Base-by-base conservation (phyloP, 2,329 filamentous ascomycete genomes). In the Colletotrichum sp. region DNA sequence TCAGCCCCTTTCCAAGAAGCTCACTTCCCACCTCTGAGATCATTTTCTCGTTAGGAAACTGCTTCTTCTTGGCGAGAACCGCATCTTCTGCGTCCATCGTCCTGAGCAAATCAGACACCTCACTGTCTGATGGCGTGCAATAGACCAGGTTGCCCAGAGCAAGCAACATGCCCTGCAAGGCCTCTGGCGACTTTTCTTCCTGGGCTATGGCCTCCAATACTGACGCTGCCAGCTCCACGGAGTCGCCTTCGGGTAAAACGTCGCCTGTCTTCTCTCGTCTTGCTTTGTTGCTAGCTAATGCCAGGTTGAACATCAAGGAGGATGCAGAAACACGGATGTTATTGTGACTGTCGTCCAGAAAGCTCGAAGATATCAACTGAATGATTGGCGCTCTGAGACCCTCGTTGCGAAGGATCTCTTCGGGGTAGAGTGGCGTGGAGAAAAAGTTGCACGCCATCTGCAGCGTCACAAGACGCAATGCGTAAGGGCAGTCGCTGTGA, bases 381-480 rank as follows among this genome's bases (percentile, higher is more conserved):
- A 94, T 92, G 32, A 96, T 86, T 0, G 91, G 88, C 3, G 86
- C 82, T 7, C 92, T 90, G 66, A 96, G 84, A 26, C 80, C 69
- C 2, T 85, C 83, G 59, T 90, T 86, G 3, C 85, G 83, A 8
- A 94, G 86, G 10, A 96, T 87, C 77, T 93, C 90, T 4, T 92
- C 89, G 1, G 92, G 88, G 80, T 94, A 98, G 1, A 98, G 87
- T 0, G 92, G 90, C 1, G 93, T 93, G 0, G 92, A 93, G 86
- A 98, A 98, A 57, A 98, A 88, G 81, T 98, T 98, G 85, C 95
- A 98, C 2, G 92, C 90, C 81, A 96, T 90, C 79, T 98, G 96
- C 26, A 98, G 86, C 1, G 95, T 94, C 18, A 98, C 95, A 3
- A 98, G 91, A 16, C 95, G 93, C 2, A 98, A 89, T 6, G 95